These are phyloP conservation scores for Nakazawaea anatomiae DNA, from an alignment of 805 yeast genomes.

Conservation along the genomic window DNA sequence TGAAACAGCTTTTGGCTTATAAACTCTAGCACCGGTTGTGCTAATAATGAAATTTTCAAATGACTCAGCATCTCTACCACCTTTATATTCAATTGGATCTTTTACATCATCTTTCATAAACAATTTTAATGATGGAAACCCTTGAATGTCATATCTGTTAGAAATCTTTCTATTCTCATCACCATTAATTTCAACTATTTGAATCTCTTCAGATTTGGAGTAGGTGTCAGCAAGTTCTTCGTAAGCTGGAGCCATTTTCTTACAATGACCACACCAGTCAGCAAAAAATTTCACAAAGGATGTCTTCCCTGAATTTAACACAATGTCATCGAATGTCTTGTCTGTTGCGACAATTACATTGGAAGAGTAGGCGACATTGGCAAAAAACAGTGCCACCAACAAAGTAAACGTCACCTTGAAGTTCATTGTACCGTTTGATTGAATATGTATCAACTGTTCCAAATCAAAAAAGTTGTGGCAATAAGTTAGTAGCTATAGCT, in stretches of 20 bases:
- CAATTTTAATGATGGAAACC: slow-evolving; percentile 61
- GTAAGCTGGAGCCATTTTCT: slow-evolving; percentile 48
- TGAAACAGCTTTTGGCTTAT: slow-evolving; percentile 15
- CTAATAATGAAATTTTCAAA: slow-evolving; percentile 43
- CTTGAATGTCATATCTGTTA: slow-evolving; percentile 44
- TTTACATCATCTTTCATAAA: slow-evolving; percentile 42
- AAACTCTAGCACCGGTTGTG: slow-evolving; percentile 23
- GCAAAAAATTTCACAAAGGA: slow-evolving; percentile 74
- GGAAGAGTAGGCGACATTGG: slow-evolving; percentile 13
- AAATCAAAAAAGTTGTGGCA: neutral
- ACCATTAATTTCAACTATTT: slow-evolving; percentile 53
- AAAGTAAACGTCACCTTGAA: neutral
- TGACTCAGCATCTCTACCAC: slow-evolving; percentile 43
- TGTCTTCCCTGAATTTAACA: slow-evolving; percentile 57
- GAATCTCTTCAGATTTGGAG: slow-evolving; percentile 29
- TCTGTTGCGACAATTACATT: slow-evolving; percentile 39
- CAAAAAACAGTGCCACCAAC: neutral
- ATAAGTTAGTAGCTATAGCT: neutral
- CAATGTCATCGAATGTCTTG: slow-evolving; percentile 47
- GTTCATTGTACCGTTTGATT: neutral
- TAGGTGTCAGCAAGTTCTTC: slow-evolving; percentile 39
- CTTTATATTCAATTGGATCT: slow-evolving; percentile 50
- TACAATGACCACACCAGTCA: slow-evolving; percentile 71
- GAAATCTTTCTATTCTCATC: slow-evolving; percentile 48
- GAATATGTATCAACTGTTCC: too few species aligned